Evolutionary conservation across 108 stramenopile species (phyloP), one percentile per base, ranked within the genome.

Genomic region (Skeletonema menzelii): DNA sequence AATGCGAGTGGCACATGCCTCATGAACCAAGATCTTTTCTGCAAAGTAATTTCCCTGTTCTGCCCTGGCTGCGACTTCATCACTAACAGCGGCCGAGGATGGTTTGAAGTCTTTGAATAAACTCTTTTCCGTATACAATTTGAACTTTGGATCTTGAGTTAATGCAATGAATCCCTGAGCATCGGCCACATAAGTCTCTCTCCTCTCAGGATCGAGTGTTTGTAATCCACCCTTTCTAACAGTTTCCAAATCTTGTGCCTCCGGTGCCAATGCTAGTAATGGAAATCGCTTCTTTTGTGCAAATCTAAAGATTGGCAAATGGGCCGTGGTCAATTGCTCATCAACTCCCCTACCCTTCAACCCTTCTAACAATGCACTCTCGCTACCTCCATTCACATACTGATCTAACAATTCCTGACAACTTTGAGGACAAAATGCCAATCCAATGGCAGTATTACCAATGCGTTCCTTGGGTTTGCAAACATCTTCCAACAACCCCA

Each of bases 81-180:
- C 73, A 5, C 32, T 44, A 3, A 60, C 32, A 2, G 69, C 22
- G 1, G 57, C 30, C 37, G 44, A 27, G 5, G 56, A 42, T 17
- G 88, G 81, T n/a, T 27, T 20, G 53, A 82, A 89, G 53, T 94
- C 89, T 65, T 94, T 94, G 65, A 91, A 64, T 15, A 94, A 70
- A 56, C 89, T 90, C 69, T 88, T 83, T 32, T 94, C 90, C 24
- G 93, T 76, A 46, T 91, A 94, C 65, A 94, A 31, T 56, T 86
- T 80, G 80, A 86, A 91, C 70, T 75, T 81, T 59, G 90, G 90
- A 57, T 94, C 88, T 53, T 84, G 78, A 6, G 93, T 87, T 60
- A 87, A 31, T 0, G 69, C 72, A 79, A 94, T 90, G 65, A 94
- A 94, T 19, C 93, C 93, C 64, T 84, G 56, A 3, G 93, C 62